A percentile compares a stretch with the other conserved stretches of the same genome.
Conservation (phyloP, 306 rosid species). For the Ormosia semicastrata region DNA sequence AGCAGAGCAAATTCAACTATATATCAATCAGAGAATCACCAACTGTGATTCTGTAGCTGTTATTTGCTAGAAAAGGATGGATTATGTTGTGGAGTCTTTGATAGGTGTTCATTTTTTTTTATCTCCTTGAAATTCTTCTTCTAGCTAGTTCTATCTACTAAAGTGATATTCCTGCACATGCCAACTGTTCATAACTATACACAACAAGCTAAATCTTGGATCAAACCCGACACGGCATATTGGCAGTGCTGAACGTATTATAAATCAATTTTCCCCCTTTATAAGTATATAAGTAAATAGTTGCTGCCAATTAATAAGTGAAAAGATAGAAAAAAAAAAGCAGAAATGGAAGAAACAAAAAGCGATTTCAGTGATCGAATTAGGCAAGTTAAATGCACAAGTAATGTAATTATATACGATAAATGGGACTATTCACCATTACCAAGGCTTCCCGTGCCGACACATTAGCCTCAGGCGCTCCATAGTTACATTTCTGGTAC, state of each 20-base stretch:
- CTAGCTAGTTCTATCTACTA: not conserved
- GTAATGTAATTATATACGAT: not conserved
- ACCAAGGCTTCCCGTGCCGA: conserved; percentile 96
- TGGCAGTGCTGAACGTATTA: not conserved
- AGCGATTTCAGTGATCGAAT: not conserved
- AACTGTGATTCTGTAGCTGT: too few species aligned
- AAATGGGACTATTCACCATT: conserved; percentile 31
- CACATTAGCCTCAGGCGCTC: conserved; percentile 84
- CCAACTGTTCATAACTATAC: not conserved
- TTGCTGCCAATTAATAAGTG: not conserved
- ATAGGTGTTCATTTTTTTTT: not conserved
- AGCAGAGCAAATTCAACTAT: not conserved
- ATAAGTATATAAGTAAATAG: not conserved
- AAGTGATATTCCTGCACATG: not conserved
- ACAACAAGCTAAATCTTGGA: not conserved
- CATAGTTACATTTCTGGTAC: conserved; percentile 97
- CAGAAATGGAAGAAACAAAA: not conserved
- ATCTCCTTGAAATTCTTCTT: not conserved
- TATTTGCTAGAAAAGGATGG: not conserved
- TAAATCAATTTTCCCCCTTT: not conserved
- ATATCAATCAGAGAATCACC: too few species aligned
- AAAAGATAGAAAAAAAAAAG: not conserved
- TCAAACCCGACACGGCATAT: not conserved
- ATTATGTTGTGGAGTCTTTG: not conserved
- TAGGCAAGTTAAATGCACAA: not conserved